A percentile compares a stretch with the other conserved stretches of the same genome.
Conservation (phyloP, 1,284 basidiomycete species). For the Ceratobasidium theobromae region DNA sequence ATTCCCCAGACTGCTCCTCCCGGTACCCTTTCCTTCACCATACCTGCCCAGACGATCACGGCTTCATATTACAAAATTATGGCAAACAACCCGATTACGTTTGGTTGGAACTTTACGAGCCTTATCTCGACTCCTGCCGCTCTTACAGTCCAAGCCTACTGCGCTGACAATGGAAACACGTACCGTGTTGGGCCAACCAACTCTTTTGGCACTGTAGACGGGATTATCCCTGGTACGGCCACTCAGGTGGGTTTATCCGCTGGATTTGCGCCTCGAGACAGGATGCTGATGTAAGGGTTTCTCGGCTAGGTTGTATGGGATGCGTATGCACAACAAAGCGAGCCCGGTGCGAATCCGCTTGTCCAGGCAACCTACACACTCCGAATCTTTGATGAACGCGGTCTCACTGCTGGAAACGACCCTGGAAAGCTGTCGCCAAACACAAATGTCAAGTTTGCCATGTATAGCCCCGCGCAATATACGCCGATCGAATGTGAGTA, state of each 20-base stretch:
- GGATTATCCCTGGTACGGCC: constrained; percentile 66
- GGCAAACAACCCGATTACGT: constrained; percentile 69
- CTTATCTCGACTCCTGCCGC: constrained; percentile 66
- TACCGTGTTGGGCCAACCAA: constrained; percentile 79
- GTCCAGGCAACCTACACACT: constrained; percentile 75
- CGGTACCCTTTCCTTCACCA: constrained; percentile 69
- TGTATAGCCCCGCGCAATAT: constrained; percentile 82
- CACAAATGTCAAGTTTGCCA: constrained; percentile 70
- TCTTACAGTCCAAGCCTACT: constrained; percentile 79
- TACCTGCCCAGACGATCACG: constrained; percentile 71
- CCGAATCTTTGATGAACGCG: constrained; percentile 77
- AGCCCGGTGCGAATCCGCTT: constrained; percentile 64
- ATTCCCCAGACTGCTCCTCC: constrained; percentile 62
- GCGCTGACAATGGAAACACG: constrained; percentile 78
- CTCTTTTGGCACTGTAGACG: constrained; percentile 44
- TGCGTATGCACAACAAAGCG: constrained; percentile 71
- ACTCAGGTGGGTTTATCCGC: constrained; percentile 44
- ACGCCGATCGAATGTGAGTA: constrained; percentile 69
- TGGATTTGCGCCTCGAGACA: not conserved
- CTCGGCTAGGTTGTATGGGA: constrained; percentile 69
- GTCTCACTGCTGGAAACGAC: constrained; percentile 56
- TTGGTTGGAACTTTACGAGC: constrained; percentile 88
- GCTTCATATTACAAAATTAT: constrained; percentile 91
- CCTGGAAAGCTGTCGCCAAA: constrained; percentile 75
- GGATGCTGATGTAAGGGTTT: not conserved